phyloP scores from a whole-genome alignment of 306 rosid species.

The Potentilla sterilis region DNA sequence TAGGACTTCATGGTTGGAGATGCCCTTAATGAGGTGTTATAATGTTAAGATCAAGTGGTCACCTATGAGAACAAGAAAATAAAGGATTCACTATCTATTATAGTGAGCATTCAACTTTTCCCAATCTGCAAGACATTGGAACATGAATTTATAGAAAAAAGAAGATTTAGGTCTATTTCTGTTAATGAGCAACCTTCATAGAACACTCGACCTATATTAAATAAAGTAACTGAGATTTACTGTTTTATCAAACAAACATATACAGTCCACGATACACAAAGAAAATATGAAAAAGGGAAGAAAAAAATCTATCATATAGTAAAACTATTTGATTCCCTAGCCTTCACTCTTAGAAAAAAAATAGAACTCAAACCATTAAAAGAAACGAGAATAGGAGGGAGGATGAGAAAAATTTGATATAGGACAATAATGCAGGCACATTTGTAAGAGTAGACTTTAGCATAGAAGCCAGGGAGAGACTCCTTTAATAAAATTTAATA shows the following conservation, averaged over 20 bases:
- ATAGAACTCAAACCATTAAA: not conserved
- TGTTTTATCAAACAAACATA: not conserved
- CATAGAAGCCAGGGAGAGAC: constrained; percentile 2
- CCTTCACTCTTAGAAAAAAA: too few relatives aligned
- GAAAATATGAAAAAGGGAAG: not conserved
- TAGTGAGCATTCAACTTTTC: not conserved
- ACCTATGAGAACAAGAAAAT: not conserved
- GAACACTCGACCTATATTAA: not conserved
- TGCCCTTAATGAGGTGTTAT: not conserved
- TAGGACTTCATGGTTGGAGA: too few relatives aligned
- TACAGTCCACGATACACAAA: not conserved
- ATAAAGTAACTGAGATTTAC: not conserved
- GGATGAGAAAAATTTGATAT: not conserved
- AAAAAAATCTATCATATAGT: not conserved
- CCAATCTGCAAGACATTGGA: too few relatives aligned
- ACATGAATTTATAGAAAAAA: not conserved
- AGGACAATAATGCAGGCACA: not conserved
- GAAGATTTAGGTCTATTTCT: not conserved
- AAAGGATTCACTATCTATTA: not conserved
- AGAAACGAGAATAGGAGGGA: not conserved
- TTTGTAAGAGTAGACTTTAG: not conserved
- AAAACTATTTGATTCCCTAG: not conserved
- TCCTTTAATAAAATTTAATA: not conserved
- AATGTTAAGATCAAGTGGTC: constrained; percentile 4
- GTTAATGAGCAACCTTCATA: not conserved